Evolutionary conservation across 352 stramenopile genomes (phyloP).

Genomic region (Phytophthora melonis): DNA sequence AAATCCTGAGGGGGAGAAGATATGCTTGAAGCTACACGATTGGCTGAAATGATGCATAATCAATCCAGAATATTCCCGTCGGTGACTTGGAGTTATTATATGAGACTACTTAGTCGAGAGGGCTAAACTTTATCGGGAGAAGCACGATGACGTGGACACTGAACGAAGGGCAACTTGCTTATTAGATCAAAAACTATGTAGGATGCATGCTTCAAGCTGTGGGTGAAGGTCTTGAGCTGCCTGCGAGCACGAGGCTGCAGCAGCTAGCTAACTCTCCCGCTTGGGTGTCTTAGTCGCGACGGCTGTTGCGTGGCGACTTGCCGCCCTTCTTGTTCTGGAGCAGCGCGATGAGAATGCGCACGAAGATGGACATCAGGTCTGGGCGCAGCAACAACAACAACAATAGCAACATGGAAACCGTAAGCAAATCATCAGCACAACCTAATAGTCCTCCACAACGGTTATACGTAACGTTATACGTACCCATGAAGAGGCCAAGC

Average conservation of each 20-base stretch:
- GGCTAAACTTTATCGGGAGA: not conserved
- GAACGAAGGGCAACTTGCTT: slow-evolving; percentile 4
- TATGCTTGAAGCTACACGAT: slow-evolving; percentile 11
- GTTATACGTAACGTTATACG: slow-evolving; percentile 2
- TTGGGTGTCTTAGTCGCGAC: slow-evolving; percentile 36
- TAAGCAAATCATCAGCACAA: slow-evolving; percentile 7
- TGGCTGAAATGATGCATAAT: slow-evolving; percentile 21
- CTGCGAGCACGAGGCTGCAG: not conserved
- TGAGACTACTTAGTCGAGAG: not conserved
- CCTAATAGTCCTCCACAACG: not conserved
- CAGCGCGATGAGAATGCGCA: slow-evolving; percentile 87
- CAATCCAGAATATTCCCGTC: slow-evolving; percentile 5
- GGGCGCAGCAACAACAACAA: slow-evolving; percentile 4
- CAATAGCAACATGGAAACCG: slow-evolving; percentile 3
- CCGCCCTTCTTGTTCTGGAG: slow-evolving; percentile 68
- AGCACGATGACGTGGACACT: slow-evolving; percentile 28
- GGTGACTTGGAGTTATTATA: not conserved
- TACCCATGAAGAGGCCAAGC: slow-evolving; percentile 87
- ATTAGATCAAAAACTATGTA: slow-evolving; percentile 18
- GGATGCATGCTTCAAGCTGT: slow-evolving; percentile 29
- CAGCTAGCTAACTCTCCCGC: not conserved
- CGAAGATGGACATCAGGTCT: slow-evolving; percentile 92
- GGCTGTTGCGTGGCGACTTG: slow-evolving; percentile 50
- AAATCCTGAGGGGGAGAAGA: slow-evolving; percentile 7
- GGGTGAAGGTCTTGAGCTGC: slow-evolving; percentile 12